These are phyloP conservation scores for Lentinus polychrous DNA, from an alignment of 1,284 basidiomycete species.

Conservation along the genomic window DNA sequence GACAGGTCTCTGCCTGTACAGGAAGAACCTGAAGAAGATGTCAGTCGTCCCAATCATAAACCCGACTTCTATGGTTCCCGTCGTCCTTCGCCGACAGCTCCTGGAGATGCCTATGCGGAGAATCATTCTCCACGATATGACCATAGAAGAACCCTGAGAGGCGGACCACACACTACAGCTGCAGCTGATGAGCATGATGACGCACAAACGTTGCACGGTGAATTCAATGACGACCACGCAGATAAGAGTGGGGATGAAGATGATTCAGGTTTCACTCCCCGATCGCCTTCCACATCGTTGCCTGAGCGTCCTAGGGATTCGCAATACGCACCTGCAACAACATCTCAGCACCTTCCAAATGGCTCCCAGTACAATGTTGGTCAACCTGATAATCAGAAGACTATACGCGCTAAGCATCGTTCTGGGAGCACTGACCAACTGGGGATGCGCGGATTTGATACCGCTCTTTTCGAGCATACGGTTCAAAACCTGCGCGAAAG, in stretches of 20 bases:
- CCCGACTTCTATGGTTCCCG: constrained; percentile 27
- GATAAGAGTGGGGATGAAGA: constrained; percentile 23
- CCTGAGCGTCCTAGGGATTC: constrained; percentile 35
- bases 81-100: constrained; percentile 43
- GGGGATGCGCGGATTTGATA: constrained; percentile 50
- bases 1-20: constrained; percentile 72
- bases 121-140: constrained; percentile 32
- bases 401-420: constrained; percentile 29
- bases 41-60: constrained; percentile 28
- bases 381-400: constrained; percentile 22
- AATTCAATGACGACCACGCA: constrained; percentile 27
- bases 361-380: constrained; percentile 10
- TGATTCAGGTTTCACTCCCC: constrained; percentile 53
- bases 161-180: constrained; percentile 7
- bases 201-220: constrained; percentile 41
- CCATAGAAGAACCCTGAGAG: constrained; percentile 12
- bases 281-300: constrained; percentile 56
- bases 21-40: constrained; percentile 68
- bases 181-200: constrained; percentile 40
- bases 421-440: constrained; percentile 54
- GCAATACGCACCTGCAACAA: constrained; percentile 16
- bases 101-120: constrained; percentile 49
- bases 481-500: constrained; percentile 24
- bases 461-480: constrained; percentile 42
- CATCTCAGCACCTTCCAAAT: constrained; percentile 14